phyloP scores from a whole-genome alignment of 1,284 basidiomycete species.

The Phylloporus gajari region DNA sequence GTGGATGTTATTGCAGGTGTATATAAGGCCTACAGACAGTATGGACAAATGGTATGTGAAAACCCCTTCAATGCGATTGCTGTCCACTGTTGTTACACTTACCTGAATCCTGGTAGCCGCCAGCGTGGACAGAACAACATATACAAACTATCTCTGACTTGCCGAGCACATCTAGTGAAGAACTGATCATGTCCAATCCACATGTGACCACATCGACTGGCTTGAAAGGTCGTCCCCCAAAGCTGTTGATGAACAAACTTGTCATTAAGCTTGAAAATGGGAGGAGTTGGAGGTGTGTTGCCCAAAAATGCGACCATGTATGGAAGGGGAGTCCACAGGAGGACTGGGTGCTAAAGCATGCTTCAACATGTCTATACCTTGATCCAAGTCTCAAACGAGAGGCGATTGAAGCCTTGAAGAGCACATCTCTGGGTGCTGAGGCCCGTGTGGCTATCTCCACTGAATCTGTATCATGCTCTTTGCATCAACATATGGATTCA shows the following conservation, averaged over 20 bases:
- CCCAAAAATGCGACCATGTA: not conserved
- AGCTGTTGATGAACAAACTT: slow-evolving; percentile 2
- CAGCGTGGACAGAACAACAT: not conserved
- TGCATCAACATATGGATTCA: not conserved
- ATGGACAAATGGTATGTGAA: not conserved
- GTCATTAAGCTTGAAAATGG: not conserved
- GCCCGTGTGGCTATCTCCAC: not conserved
- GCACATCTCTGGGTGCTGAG: not conserved
- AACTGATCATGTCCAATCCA: not conserved
- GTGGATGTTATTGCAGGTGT: not conserved
- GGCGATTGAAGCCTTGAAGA: not conserved
- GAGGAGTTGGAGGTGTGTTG: not conserved
- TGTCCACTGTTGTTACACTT: not conserved
- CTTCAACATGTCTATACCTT: not conserved
- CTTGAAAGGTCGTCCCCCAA: not conserved
- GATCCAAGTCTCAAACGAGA: not conserved
- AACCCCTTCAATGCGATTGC: not conserved
- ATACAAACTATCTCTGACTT: no score
- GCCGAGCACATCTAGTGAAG: not conserved
- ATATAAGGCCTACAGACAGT: not conserved
- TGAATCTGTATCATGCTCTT: not conserved
- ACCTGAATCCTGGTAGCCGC: not conserved
- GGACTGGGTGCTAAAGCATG: not conserved
- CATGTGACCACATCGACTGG: not conserved
- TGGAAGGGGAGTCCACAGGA: not conserved